phyloP scores from a whole-genome alignment of 2,329 filamentous ascomycete species.

The Trichophyton equinum region DNA sequence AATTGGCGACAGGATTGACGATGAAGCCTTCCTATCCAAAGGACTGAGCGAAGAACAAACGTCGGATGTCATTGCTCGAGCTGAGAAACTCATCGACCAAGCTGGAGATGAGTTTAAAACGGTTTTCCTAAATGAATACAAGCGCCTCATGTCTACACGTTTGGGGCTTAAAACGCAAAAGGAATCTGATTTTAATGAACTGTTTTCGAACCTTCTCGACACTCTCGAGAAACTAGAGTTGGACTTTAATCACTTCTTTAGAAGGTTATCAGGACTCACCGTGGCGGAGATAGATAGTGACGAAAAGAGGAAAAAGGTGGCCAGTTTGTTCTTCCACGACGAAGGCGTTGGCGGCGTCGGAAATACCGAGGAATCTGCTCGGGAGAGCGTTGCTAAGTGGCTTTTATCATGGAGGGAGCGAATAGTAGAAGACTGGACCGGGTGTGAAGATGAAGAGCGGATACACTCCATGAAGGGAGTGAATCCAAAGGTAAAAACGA shows the following conservation, averaged over 20 bases:
- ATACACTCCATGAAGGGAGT: conserved; percentile 64
- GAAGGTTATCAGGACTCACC: conserved; percentile 55
- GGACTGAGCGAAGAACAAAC: conserved; percentile 60
- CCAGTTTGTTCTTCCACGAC: conserved; percentile 65
- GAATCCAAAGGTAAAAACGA: conserved; percentile 56
- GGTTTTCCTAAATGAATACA: conserved; percentile 82
- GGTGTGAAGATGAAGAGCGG: conserved; percentile 49
- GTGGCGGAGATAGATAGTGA: conserved; percentile 53
- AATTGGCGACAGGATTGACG: conserved; percentile 59
- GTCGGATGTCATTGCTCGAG: conserved; percentile 59
- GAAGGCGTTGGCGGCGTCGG: conserved; percentile 52
- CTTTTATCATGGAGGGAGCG: conserved; percentile 64
- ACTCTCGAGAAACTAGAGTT: conserved; percentile 68
- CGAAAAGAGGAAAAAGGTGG: conserved; percentile 50
- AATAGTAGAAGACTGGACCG: conserved; percentile 63
- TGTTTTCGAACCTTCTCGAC: conserved; percentile 76
- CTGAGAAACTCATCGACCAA: conserved; percentile 70
- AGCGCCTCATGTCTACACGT: conserved; percentile 64
- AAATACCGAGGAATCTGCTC: conserved; percentile 51
- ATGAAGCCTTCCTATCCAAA: conserved; percentile 54
- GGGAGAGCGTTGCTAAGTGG: conserved; percentile 61
- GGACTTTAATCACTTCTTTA: conserved; percentile 92
- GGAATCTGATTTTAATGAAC: conserved; percentile 61
- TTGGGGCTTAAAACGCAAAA: conserved; percentile 61
- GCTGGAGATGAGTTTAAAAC: conserved; percentile 78